Evolutionary conservation across 2,329 filamentous ascomycete species (phyloP).

Genomic region (Fusarium veterinarium): DNA sequence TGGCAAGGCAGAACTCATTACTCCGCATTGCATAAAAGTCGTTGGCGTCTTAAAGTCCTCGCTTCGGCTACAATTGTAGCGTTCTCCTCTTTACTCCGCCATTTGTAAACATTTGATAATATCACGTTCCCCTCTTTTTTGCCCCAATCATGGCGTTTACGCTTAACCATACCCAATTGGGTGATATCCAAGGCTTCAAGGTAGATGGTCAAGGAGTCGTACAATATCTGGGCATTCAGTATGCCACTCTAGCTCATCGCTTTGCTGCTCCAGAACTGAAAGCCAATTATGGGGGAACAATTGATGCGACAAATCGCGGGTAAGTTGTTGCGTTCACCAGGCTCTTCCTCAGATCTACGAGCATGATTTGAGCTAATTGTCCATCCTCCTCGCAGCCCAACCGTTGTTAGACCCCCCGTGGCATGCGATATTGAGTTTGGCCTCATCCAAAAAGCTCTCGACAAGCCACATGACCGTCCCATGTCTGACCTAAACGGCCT

Average conservation of each 20-base stretch:
- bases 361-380: fast-evolving
- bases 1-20: background rate
- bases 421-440: conserved; percentile 1
- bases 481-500: background rate
- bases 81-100: background rate
- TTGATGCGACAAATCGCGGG: background rate
- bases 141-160: background rate
- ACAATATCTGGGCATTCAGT: background rate
- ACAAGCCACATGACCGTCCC: background rate
- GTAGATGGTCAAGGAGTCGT: background rate
- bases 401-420: background rate
- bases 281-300: background rate
- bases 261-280: background rate
- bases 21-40: background rate
- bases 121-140: background rate
- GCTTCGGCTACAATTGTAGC: background rate
- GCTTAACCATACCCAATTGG: background rate
- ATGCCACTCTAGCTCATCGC: background rate
- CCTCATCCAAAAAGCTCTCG: background rate
- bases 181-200: background rate
- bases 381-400: background rate
- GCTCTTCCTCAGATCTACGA: fast-evolving
- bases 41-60: background rate
- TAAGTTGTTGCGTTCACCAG: background rate
- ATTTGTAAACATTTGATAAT: background rate